These are phyloP conservation scores for Aspergillus floridensis DNA, from an alignment of 2,329 filamentous ascomycete genomes.

Conservation along the genomic window DNA sequence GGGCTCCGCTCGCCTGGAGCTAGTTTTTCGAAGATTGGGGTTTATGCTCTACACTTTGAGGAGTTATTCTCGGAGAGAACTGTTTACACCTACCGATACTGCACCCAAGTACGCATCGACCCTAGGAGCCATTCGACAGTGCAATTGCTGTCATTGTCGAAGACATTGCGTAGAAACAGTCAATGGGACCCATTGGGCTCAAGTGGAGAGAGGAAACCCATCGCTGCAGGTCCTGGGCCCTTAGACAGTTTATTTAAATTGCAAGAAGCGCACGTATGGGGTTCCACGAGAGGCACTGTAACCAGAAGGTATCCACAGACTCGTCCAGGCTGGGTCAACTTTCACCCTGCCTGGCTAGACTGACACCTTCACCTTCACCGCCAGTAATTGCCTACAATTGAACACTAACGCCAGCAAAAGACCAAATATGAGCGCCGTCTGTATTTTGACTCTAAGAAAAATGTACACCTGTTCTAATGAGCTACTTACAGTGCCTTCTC, in stretches of 20 bases:
- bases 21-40: too few relatives aligned
- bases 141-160: not conserved
- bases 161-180: not conserved
- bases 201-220: not conserved
- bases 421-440: not conserved
- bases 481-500: slow-evolving; percentile 28
- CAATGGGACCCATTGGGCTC: not conserved
- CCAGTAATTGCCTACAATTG: not conserved
- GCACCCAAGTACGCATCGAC: too few relatives aligned
- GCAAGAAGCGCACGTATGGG: not conserved
- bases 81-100: too few relatives aligned
- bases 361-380: not conserved
- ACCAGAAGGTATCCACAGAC: not conserved
- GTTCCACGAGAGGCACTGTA: not conserved
- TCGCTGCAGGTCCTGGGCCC: not conserved
- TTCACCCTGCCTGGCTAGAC: not conserved
- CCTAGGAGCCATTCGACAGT: too few relatives aligned
- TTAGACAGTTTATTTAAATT: not conserved
- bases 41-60: too few relatives aligned
- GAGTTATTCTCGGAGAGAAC: too few relatives aligned
- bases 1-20: too few relatives aligned
- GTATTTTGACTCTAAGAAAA: not conserved
- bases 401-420: not conserved
- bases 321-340: not conserved
- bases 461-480: not conserved